Base-by-base conservation (phyloP, 495 filamentous ascomycete genomes). In the Trichocladium uniseriatum region DNA sequence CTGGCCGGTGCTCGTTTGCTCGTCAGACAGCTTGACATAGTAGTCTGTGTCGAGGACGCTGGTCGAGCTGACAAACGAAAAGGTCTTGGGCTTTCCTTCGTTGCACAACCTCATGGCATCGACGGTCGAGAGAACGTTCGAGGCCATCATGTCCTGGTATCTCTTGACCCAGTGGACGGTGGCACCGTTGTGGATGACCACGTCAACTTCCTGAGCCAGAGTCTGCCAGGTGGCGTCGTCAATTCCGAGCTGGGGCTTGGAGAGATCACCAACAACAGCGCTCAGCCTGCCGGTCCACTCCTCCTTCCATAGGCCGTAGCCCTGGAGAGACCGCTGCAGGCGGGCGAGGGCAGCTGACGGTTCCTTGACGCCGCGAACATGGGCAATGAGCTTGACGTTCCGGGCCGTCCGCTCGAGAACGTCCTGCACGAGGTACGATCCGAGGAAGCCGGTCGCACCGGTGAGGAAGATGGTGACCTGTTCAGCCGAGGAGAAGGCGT, bases 171-270 rank as follows among this genome's bases (percentile, higher is more conserved):
- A 96, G 60, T 96, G 83, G 14, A 95, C 87, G 22, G 69, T 71
- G 4, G 92, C 92, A 38, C 89, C 91, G 58, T 96, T 96, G 70
- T 95, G 91, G 43, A 97, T 84, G 9, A 96, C 73, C 0, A 89
- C 69, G 59, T 94, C 87, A 0, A 84, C 83, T 46, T 79, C 72
- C 9, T 82, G 59, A 1, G 76, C 69, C 2, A 97, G 58, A 18
- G 56, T 67, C 32, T 85, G 64, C 85, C 84, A 94, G 2, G 66
- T 67, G 0, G 64, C 64, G 6, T 79, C 72, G 20, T 73, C 69
- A 5, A 96, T 55, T 15, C 92, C 89, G 2, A 97, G 78, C 3
- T 77, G 73, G 10, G 83, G 79, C 49, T 83, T 73, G 9, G 79
- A 76, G 2, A 96, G 69, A 58, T 90, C 81, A 44, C 91, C 91